A percentile compares a stretch with the other conserved stretches of the same genome.
These are phyloP conservation scores for Podila horticola DNA, from an alignment of 192 early-diverging fungal genomes.

Conservation along the genomic window DNA sequence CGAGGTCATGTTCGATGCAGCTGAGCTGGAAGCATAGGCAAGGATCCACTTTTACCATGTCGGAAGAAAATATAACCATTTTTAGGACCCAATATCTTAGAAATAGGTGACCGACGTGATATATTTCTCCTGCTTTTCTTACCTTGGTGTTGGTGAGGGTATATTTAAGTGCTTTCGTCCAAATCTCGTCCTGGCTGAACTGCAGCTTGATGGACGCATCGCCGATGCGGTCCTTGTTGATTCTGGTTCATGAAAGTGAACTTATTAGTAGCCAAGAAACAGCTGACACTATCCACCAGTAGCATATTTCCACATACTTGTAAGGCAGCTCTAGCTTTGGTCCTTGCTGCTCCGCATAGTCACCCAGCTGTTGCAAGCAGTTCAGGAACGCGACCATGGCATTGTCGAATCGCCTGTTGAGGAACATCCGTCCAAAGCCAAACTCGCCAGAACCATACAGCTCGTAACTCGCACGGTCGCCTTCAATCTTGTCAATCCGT, in stretches of 20 bases:
- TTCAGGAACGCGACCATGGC: constrained; percentile 91
- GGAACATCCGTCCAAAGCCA: constrained; percentile 78
- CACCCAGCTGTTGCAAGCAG: constrained; percentile 90
- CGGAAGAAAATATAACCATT: too few relatives aligned
- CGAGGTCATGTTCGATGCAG: constrained; percentile 39
- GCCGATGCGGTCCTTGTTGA: constrained; percentile 90
- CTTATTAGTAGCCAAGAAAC: not conserved
- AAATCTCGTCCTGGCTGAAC: constrained; percentile 91
- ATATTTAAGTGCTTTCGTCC: constrained; percentile 93
- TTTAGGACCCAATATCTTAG: too few relatives aligned
- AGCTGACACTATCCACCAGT: not conserved
- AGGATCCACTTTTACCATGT: constrained; percentile 33
- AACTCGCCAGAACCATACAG: constrained; percentile 91
- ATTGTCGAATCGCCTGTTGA: constrained; percentile 87
- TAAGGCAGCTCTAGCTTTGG: constrained; percentile 85
- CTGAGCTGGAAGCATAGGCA: constrained; percentile 41
- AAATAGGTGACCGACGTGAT: too few relatives aligned
- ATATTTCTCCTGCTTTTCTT: not conserved
- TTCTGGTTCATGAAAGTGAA: constrained; percentile 51
- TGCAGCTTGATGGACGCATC: constrained; percentile 84
- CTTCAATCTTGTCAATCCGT: constrained; percentile 85
- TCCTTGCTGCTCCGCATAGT: constrained; percentile 80
- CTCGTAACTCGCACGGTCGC: constrained; percentile 79
- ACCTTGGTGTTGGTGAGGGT: constrained; percentile 87
- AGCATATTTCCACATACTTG: constrained; percentile 53